Evolutionary conservation across 495 filamentous ascomycete genomes (phyloP), one percentile per base, ranked within the genome.

Genomic region (Sabuloglossum arenarium): DNA sequence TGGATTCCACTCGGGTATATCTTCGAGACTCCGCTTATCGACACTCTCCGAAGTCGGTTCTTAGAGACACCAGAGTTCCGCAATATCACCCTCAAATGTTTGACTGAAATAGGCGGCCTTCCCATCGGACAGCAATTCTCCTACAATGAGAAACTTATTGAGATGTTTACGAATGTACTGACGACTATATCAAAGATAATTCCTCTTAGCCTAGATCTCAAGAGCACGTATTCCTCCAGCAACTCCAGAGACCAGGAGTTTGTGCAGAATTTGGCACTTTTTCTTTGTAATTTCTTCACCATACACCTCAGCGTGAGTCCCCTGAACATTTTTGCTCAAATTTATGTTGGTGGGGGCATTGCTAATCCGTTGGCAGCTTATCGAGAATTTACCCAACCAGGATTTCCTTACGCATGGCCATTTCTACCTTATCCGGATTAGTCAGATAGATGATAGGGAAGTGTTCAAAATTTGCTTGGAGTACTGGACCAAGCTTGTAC

Each of bases 381-480:
- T 99, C 59, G 91, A 99, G 68, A 93, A 88, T 64, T 76, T 97
- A 51, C 88, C 89, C 5, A 97, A 95, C 66, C 80, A 82, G 60
- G 91, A 97, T 61, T 97, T 85, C 66, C 81, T 99, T 27, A 86
- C 81, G 0, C 91, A 99, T 62, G 88, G 85, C 23, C 91, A 99
- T 68, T 96, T 90, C 70, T 99, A 99, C 66, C 79, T 99, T 10
- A 96, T 99, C 63, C 81, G 88, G 19, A 94, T 99, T 62, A 94
- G 87, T 31, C 93, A 97, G 66, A 97, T 99, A 59, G 91, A 99
- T 56, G 91, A 99, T 62, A 80, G 91, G 53, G 91, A 99, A 65
- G 91, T 99, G 58, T 99, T 99, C 77, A 99, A 99, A 74, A 97
- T 97, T 61, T 94, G 87, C 64, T 72, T 99, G 51, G 91, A 99